A percentile compares a stretch with the other conserved stretches of the same genome.
These are phyloP conservation scores for Lodderomyces theae DNA, from an alignment of 1,139 yeast species.

Conservation along the genomic window DNA sequence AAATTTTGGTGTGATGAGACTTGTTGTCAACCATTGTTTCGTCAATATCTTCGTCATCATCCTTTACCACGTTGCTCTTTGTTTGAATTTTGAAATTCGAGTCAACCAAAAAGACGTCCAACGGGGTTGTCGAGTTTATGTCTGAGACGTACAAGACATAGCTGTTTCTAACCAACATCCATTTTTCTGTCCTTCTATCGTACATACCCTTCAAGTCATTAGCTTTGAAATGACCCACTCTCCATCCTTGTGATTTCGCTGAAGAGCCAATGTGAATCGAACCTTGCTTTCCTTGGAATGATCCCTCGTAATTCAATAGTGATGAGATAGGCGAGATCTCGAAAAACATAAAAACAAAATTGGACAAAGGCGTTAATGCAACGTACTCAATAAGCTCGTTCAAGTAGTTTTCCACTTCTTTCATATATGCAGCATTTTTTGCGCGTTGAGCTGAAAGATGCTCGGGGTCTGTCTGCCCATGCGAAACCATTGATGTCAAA, in stretches of 20 bases:
- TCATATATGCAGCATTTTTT: constrained; percentile 37
- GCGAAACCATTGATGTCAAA: constrained; percentile 26
- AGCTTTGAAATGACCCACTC: constrained; percentile 84
- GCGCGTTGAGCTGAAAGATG: constrained; percentile 1
- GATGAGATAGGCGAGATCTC: constrained; percentile 89
- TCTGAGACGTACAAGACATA: constrained; percentile 85
- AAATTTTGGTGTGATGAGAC: constrained; percentile 23
- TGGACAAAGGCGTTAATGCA: constrained; percentile 76
- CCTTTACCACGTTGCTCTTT: constrained; percentile 36
- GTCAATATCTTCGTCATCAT: constrained; percentile 11
- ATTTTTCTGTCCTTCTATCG: constrained; percentile 83
- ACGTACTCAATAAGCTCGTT: constrained; percentile 56
- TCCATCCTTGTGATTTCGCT: constrained; percentile 91
- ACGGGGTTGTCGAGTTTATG: constrained; percentile 79
- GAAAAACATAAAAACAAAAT: constrained; percentile 77
- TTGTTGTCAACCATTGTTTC: constrained; percentile 11
- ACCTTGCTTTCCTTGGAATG: constrained; percentile 88
- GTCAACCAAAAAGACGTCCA: constrained; percentile 89
- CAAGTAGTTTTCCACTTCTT: constrained; percentile 59
- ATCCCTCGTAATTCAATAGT: constrained; percentile 76
- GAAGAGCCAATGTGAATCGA: constrained; percentile 74
- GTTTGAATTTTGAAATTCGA: constrained; percentile 56
- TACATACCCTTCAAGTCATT: constrained; percentile 83
- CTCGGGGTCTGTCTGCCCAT: constrained; percentile 24
- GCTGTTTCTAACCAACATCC: constrained; percentile 85